Conservation (phyloP, 768 basidiomycete genomes). For the Scleroderma citrinum region DNA sequence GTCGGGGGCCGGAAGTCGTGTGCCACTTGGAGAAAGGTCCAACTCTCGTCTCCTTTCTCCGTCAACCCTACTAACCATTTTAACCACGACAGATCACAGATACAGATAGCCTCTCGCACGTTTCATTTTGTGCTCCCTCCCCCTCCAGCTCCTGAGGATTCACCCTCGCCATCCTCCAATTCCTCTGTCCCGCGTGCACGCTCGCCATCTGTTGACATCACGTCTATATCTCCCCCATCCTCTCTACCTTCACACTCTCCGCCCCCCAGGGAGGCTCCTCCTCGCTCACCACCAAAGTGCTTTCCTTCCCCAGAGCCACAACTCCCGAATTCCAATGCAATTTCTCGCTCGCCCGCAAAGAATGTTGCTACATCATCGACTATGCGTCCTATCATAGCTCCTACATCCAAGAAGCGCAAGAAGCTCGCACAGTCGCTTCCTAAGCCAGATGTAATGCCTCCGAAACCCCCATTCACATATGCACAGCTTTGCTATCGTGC, state of each 20-base stretch:
- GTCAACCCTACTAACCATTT: slow-evolving; percentile 1
- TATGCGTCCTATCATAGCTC: slow-evolving; percentile 21
- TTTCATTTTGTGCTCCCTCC: slow-evolving; percentile 97
- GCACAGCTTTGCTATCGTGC: slow-evolving; percentile 89
- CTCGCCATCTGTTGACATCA: slow-evolving; percentile 80
- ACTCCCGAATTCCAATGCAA: slow-evolving; percentile 59
- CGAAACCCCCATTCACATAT: slow-evolving; percentile 87
- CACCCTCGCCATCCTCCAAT: slow-evolving; percentile 73
- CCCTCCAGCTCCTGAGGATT: slow-evolving; percentile 71
- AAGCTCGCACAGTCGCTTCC: slow-evolving; percentile 42
- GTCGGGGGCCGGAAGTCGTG: slow-evolving; percentile 81
- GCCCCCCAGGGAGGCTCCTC: slow-evolving; percentile 44
- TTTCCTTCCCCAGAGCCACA: slow-evolving; percentile 44
- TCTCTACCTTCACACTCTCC: slow-evolving; percentile 75
- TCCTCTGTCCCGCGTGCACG: slow-evolving; percentile 62
- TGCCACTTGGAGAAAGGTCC: slow-evolving; percentile 81
- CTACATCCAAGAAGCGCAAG: slow-evolving; percentile 63
- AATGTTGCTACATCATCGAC: slow-evolving; percentile 18
- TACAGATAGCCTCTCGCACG: slow-evolving; percentile 94
- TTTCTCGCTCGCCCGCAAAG: slow-evolving; percentile 37
- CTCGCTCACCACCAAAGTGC: slow-evolving; percentile 39
- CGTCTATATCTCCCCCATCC: slow-evolving; percentile 76
- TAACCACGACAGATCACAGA: slow-evolving; percentile 63
- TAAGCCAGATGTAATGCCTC: slow-evolving; percentile 72
- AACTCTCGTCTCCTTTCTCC: slow-evolving; percentile 10